phyloP scores from a whole-genome alignment of 2,329 filamentous ascomycete species.

The Xylaria sp. region DNA sequence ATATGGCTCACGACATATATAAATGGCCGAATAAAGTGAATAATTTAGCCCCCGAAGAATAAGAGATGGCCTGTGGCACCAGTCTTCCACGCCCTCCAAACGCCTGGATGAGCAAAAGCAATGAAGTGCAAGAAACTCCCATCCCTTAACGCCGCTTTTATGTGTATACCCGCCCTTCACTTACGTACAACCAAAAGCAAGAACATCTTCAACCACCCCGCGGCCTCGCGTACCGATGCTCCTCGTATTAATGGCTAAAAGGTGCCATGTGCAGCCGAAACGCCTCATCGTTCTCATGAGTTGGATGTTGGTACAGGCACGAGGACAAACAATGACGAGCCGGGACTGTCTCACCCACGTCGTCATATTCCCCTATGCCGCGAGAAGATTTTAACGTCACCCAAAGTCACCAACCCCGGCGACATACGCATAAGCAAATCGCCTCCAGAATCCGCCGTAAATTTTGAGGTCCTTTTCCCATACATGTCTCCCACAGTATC shows the following conservation, averaged over 20 bases:
- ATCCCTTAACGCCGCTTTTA: slow-evolving; percentile 58
- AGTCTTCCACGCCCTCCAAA: slow-evolving; percentile 42
- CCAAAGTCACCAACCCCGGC: slow-evolving; percentile 31
- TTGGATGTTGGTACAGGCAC: slow-evolving; percentile 55
- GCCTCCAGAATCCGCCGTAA: slow-evolving; percentile 11
- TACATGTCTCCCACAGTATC: background rate
- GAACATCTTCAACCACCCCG: slow-evolving; percentile 37
- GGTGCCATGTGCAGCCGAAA: slow-evolving; percentile 46
- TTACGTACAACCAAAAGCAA: slow-evolving; percentile 47
- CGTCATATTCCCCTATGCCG: slow-evolving; percentile 36
- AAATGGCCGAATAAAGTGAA: slow-evolving; percentile 38
- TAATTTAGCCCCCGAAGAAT: slow-evolving; percentile 36
- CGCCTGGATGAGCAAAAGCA: slow-evolving; percentile 42
- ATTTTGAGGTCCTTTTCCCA: slow-evolving; percentile 29
- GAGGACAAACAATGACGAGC: slow-evolving; percentile 39
- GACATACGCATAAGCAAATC: slow-evolving; percentile 8
- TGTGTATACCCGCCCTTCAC: slow-evolving; percentile 54
- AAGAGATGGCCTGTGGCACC: slow-evolving; percentile 30
- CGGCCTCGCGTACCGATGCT: slow-evolving; percentile 38
- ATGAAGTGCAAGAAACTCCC: slow-evolving; percentile 41
- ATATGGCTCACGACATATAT: slow-evolving; percentile 45
- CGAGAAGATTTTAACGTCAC: slow-evolving; percentile 41
- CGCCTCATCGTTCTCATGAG: slow-evolving; percentile 49
- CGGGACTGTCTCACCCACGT: slow-evolving; percentile 25
- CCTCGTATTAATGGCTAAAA: slow-evolving; percentile 39